Percentiles rank a stretch among this genome's conserved stretches.
These are phyloP conservation scores for Colletotrichum melonis DNA, from an alignment of 2,329 filamentous ascomycete genomes.

Conservation along the genomic window DNA sequence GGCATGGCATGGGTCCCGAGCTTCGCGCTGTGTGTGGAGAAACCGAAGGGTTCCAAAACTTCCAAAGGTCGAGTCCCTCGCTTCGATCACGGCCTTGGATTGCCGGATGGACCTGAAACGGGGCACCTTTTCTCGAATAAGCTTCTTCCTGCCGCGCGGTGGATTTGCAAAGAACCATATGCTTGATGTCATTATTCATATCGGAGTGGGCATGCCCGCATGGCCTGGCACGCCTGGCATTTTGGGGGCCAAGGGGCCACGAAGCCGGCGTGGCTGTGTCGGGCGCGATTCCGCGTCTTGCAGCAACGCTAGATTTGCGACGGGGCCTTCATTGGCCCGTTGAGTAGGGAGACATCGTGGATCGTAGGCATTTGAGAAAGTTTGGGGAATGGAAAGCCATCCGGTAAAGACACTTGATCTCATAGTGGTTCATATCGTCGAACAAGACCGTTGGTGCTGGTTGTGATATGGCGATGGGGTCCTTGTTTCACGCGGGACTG, in stretches of 20 bases:
- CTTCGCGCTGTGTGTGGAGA: constrained; percentile 19
- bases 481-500: constrained; percentile 21
- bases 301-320: constrained; percentile 5
- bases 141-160: constrained; percentile 35
- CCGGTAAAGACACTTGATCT: not conserved
- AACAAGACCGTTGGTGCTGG: not conserved
- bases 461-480: constrained; percentile 12
- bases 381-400: not conserved
- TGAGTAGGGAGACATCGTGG: not conserved
- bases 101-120: constrained; percentile 9
- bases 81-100: constrained; percentile 1
- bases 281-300: constrained; percentile 21
- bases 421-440: not conserved
- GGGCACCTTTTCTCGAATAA: constrained; percentile 30
- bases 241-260: constrained; percentile 19
- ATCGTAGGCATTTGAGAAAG: not conserved
- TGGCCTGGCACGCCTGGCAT: constrained; percentile 6
- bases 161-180: constrained; percentile 9
- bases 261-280: constrained; percentile 32
- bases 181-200: constrained; percentile 27
- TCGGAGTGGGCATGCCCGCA: not conserved
- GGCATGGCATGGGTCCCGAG: not conserved
- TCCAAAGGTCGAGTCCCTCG: not conserved
- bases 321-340: constrained; percentile 13
- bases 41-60: not conserved